phyloP scores from a whole-genome alignment of 2,329 filamentous ascomycete species.

The Beauveria varroae region DNA sequence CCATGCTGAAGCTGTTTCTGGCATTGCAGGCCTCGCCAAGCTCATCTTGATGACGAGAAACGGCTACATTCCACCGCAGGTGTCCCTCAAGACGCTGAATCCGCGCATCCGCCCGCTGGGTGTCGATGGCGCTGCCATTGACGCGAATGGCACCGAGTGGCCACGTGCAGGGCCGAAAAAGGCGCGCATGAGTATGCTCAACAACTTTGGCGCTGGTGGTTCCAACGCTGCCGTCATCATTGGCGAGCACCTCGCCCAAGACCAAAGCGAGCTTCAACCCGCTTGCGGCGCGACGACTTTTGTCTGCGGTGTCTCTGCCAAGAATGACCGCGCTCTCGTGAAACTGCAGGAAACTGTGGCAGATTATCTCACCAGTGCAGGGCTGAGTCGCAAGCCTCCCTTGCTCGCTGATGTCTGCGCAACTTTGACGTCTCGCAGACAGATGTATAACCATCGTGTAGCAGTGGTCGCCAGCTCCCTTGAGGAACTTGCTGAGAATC shows the following conservation, averaged over 20 bases:
- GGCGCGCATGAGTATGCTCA: conserved; percentile 20
- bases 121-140: background rate
- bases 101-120: conserved; percentile 8
- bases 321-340: background rate
- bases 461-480: background rate
- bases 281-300: background rate
- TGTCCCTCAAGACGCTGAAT: conserved; percentile 22
- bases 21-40: conserved; percentile 20
- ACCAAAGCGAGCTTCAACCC: background rate
- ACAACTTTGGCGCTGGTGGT: conserved; percentile 27
- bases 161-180: conserved; percentile 9
- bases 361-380: background rate
- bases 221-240: conserved; percentile 20
- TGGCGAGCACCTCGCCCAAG: conserved; percentile 13
- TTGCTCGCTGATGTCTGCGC: background rate
- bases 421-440: background rate
- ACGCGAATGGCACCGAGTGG: conserved; percentile 2
- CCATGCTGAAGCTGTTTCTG: conserved; percentile 20
- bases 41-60: conserved; percentile 20
- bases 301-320: background rate
- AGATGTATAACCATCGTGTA: background rate
- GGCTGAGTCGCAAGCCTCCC: background rate
- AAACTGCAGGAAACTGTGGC: background rate
- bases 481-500: background rate
- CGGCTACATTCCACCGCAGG: conserved; percentile 17